Evolutionary conservation across 805 yeast species (phyloP), one percentile per base, ranked within the genome.

Genomic region (Middelhovenomyces tepae): DNA sequence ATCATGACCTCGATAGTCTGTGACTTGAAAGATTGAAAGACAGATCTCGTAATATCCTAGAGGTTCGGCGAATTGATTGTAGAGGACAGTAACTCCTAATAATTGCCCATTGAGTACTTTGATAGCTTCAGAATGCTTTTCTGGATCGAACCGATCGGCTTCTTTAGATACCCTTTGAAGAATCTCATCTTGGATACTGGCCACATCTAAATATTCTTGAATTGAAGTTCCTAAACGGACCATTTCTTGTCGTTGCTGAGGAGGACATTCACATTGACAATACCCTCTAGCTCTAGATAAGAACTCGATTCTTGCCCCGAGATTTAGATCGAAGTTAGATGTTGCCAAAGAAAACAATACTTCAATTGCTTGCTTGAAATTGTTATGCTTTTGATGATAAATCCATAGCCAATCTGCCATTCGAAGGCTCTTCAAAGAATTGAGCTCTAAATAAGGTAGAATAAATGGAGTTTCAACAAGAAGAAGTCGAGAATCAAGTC

Each of bases 221-320:
- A 87, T 79, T 46, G 70, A 64, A 7, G 75, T 64, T 1, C 84
- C 68, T 37, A 89, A 62, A 46, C 74, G 75, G 18, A 78, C 73
- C 70, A 85, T 78, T 40, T 76, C 75, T 47, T 82, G 93, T 45
- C 89, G 70, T 49, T 78, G 67, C 38, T 68, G 71, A 19, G 89
- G 83, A 16, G 89, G 80, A 41, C 86, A 75, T 28, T 71, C 75
- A 55, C 94, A 80, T 51, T 84, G 83, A 55, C 94, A 81, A 62
- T 84, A 86, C 2, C 95, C 95, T 55, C 80, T 81, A 1, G 96
- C 96, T 45, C 96, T 71, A 1, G 96, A 83, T 35, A 91, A 64
- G 52, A 71, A 85, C 56, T 87, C 95, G 27, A 89, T 78, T 53
- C 98, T 71, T 47, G 79, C 78, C 23, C 71, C 67, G 37, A 89